A percentile compares a stretch with the other conserved stretches of the same genome.
Conservation (phyloP, 106 monocot genomes). For the Chionographis japonica region DNA sequence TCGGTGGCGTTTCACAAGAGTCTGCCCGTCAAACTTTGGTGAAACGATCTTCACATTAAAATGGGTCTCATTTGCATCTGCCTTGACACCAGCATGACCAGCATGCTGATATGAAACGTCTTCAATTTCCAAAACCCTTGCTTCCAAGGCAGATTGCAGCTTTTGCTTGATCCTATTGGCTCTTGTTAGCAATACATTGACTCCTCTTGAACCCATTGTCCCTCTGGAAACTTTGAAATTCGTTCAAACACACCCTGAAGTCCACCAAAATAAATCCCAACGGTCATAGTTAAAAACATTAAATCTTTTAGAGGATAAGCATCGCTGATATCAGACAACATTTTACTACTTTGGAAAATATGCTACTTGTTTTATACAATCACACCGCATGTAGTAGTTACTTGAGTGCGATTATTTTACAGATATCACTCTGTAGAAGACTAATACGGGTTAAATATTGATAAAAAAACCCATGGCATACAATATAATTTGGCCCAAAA, state of each 20-base stretch:
- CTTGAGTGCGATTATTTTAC: no score
- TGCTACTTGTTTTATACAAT: no score
- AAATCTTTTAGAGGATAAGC: no score
- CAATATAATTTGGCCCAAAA: no score
- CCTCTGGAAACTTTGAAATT: neutral
- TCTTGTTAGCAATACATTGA: conserved; percentile 45
- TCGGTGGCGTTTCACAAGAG: conserved; percentile 83
- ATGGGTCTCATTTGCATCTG: conserved; percentile 66
- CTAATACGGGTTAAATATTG: no score
- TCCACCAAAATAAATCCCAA: neutral
- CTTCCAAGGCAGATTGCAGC: conserved; percentile 68
- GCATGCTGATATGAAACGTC: conserved; percentile 93
- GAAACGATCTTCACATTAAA: conserved; percentile 87
- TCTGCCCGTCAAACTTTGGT: conserved; percentile 73
- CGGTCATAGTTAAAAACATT: no score
- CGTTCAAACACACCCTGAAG: neutral
- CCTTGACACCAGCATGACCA: conserved; percentile 77
- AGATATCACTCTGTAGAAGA: no score
- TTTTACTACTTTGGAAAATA: no score
- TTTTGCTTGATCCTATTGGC: conserved; percentile 80
- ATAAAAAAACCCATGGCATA: no score
- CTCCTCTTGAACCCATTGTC: conserved; percentile 55
- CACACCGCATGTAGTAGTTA: no score
- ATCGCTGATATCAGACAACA: no score
- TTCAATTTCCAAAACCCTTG: conserved; percentile 67